Conservation (phyloP, 768 basidiomycete species). For the Omphalotus guepiniiformis region DNA sequence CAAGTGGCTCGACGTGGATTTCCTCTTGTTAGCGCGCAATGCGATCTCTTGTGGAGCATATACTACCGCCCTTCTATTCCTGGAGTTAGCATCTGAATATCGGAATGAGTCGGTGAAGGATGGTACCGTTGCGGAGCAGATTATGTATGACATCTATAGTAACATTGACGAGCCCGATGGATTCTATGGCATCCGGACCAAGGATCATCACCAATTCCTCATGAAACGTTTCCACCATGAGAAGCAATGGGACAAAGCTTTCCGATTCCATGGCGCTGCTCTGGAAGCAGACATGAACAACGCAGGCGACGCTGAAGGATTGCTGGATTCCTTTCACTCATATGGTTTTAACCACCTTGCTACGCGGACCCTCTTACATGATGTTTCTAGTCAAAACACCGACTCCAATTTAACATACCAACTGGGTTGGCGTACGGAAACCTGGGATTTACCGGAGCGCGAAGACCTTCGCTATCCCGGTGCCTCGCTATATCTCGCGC, state of each 20-base stretch:
- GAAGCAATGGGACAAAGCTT: conserved; percentile 87
- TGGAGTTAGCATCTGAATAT: conserved; percentile 73
- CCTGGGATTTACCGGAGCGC: conserved; percentile 87
- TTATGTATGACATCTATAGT: conserved; percentile 89
- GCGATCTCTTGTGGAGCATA: conserved; percentile 80
- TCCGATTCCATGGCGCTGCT: conserved; percentile 83
- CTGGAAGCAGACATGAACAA: conserved; percentile 56
- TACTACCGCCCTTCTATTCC: conserved; percentile 84
- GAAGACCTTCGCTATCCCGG: conserved; percentile 38
- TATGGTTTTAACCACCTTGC: conserved; percentile 93
- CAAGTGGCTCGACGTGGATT: conserved; percentile 81
- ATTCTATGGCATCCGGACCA: conserved; percentile 88
- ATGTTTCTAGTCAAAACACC: conserved; percentile 20
- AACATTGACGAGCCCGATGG: conserved; percentile 98
- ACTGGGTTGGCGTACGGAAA: conserved; percentile 91
- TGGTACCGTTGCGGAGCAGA: conserved; percentile 47
- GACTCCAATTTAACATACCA: conserved; percentile 61
- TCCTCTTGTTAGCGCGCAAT: conserved; percentile 60
- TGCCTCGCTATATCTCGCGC: conserved; percentile 67
- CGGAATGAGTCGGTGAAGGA: conserved; percentile 21
- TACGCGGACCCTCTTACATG: conserved; percentile 52
- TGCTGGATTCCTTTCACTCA: conserved; percentile 77
- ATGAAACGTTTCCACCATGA: conserved; percentile 90
- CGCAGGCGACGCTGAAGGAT: conserved; percentile 49
- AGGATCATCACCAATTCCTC: conserved; percentile 75